phyloP scores from a whole-genome alignment of 805 yeast genomes.

The Suhomyces xylopsoci region DNA sequence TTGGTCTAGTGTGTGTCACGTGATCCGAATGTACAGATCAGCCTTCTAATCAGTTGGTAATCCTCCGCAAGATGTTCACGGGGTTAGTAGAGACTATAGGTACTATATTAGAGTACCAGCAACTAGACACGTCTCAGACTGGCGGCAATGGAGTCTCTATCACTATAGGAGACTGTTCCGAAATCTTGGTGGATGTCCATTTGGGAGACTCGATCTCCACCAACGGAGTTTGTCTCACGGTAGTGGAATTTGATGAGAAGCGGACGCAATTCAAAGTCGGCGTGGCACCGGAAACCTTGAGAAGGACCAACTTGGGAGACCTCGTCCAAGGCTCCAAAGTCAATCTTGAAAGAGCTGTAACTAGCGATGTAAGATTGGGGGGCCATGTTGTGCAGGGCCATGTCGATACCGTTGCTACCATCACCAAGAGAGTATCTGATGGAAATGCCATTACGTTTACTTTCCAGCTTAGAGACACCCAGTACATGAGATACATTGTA shows the following conservation, averaged over 20 bases:
- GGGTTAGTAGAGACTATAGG: constrained; percentile 91
- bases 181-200: constrained; percentile 74
- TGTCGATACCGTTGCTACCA: constrained; percentile 81
- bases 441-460: constrained; percentile 75
- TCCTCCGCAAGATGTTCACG: constrained; percentile 65
- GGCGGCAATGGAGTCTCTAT: constrained; percentile 78
- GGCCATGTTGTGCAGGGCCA: constrained; percentile 99
- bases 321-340: constrained; percentile 60
- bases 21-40: not conserved
- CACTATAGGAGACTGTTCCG: constrained; percentile 57
- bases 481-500: constrained; percentile 71
- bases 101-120: constrained; percentile 47
- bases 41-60: not conserved
- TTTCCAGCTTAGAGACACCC: constrained; percentile 64
- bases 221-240: constrained; percentile 90
- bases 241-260: constrained; percentile 64
- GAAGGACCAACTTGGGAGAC: constrained; percentile 71
- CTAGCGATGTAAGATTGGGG: constrained; percentile 81
- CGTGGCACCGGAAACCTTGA: constrained; percentile 85
- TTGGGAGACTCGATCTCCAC: constrained; percentile 92
- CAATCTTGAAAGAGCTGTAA: constrained; percentile 89
- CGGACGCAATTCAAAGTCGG: constrained; percentile 75
- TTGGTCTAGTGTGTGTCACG: not conserved
- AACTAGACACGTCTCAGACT: constrained; percentile 45
- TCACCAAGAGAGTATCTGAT: constrained; percentile 54